Conservation (phyloP, 2,329 filamentous ascomycete genomes). For the Fusarium beomiforme region DNA sequence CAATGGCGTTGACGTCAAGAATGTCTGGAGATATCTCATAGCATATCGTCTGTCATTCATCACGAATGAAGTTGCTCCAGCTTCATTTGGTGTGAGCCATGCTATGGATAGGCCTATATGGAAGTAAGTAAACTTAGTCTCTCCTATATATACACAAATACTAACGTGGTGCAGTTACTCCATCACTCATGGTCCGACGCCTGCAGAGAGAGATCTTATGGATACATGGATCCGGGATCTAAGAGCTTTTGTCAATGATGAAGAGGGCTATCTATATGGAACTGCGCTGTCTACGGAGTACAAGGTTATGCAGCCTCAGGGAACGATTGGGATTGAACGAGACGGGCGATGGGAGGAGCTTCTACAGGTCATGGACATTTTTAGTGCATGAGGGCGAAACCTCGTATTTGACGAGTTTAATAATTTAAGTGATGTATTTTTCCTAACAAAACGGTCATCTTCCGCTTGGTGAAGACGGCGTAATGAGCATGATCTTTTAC, state of each 20-base stretch:
- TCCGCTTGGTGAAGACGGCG: too few species aligned
- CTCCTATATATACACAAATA: accelerated
- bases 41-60: constrained; percentile 6
- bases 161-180: neutral
- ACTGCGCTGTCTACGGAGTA: neutral
- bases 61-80: neutral
- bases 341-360: constrained; percentile 5
- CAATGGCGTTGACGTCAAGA: neutral
- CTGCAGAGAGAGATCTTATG: neutral
- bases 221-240: neutral
- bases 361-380: constrained; percentile 11
- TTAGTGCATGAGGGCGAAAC: neutral
- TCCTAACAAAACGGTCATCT: too few species aligned
- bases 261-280: neutral
- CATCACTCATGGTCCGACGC: neutral
- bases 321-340: neutral
- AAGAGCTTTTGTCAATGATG: neutral
- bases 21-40: constrained; percentile 13
- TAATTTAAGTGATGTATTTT: neutral
- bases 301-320: constrained; percentile 6
- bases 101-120: constrained; percentile 16
- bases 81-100: constrained; percentile 12
- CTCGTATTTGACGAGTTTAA: neutral
- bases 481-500: too few species aligned
- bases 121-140: neutral